Percentiles rank a stretch among this genome's conserved stretches.
These are phyloP conservation scores for Evansstolkia leycettana DNA, from an alignment of 495 filamentous ascomycete genomes.

Conservation along the genomic window DNA sequence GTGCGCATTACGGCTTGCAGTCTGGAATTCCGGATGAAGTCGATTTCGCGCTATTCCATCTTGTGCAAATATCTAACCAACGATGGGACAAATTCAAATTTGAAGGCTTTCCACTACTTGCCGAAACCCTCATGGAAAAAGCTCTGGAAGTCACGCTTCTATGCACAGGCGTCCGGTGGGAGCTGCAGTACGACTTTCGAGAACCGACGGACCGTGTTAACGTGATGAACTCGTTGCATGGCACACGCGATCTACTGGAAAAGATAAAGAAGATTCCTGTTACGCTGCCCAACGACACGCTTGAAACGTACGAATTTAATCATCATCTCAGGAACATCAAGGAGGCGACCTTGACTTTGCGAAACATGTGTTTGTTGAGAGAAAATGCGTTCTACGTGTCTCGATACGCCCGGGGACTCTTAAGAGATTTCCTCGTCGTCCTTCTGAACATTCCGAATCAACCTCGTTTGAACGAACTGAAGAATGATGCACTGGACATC, in stretches of 20 bases:
- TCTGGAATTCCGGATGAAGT: conserved; percentile 72
- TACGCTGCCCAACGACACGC: conserved; percentile 49
- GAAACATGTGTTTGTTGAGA: conserved; percentile 83
- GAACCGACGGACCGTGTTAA: conserved; percentile 48
- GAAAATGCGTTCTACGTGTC: conserved; percentile 82
- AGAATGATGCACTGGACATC: conserved; percentile 85
- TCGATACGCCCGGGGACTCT: conserved; percentile 46
- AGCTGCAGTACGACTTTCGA: conserved; percentile 53
- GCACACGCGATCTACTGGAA: conserved; percentile 62
- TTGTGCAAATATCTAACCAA: conserved; percentile 92
- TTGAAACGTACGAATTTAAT: conserved; percentile 62
- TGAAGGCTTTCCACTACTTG: conserved; percentile 78
- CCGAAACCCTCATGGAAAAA: conserved; percentile 79
- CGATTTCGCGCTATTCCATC: conserved; percentile 76
- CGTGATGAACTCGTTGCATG: conserved; percentile 50
- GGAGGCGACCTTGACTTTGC: conserved; percentile 75
- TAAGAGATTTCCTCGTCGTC: conserved; percentile 73
- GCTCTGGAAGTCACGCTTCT: conserved; percentile 59
- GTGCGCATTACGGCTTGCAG: conserved; percentile 66
- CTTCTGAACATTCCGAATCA: conserved; percentile 65
- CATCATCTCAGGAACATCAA: conserved; percentile 62
- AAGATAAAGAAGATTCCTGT: conserved; percentile 46
- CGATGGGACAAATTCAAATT: conserved; percentile 92
- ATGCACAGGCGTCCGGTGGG: conserved; percentile 75
- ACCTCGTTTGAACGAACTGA: conserved; percentile 69